Base-by-base conservation (phyloP, 306 rosid species). In the Dalbergia cultrata region DNA sequence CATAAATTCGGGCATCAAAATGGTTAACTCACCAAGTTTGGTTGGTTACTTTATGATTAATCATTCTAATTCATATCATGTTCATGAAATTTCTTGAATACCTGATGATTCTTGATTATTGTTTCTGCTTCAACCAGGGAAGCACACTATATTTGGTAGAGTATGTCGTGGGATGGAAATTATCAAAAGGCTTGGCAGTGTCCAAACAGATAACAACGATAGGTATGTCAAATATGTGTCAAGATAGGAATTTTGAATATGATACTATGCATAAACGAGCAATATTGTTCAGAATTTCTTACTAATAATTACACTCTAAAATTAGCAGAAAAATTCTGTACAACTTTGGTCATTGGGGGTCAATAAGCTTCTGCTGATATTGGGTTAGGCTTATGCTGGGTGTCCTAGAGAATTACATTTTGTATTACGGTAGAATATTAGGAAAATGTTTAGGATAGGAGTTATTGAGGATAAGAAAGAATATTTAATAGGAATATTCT, bases 81-180 rank as follows among this genome's bases (percentile, higher is more conserved):
- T 8, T 65, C 21, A 63, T 74, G 63, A 35, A 76, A 44, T 34
- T 60, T 72, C 70, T 44, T 56, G 50, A 31, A 76, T 56, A 59
- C 17, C 84, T 76, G 60, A 63, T 68, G 43, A 45, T 69, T 70
- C 67, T 76, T 21, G 22, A 63, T 57, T 44, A 45, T 39, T 73
- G 52, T 56, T 56, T 86, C 85, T 89, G 70, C 71, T 54, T 74
- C 41, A 7, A 83, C 68, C 92, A 95, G 98, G 99, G 78, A 95
- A 95, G 37, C 99, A 95, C 86, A 90, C 99, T 74, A 92, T 95
- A 82, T 95, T 95, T 75, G 99, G 98, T 82, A 88, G 99, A 86
- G 92, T 93, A 21, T 85, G 94, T 69, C 67, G 22, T 61, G 99
- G 99, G 74, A 95, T 95, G 99, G 98, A 95, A 84, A 89, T 93